Percentiles rank a stretch among this genome's conserved stretches.
phyloP scores from a whole-genome alignment of 1,284 basidiomycete genomes.

The Apiotrichum laibachii region DNA sequence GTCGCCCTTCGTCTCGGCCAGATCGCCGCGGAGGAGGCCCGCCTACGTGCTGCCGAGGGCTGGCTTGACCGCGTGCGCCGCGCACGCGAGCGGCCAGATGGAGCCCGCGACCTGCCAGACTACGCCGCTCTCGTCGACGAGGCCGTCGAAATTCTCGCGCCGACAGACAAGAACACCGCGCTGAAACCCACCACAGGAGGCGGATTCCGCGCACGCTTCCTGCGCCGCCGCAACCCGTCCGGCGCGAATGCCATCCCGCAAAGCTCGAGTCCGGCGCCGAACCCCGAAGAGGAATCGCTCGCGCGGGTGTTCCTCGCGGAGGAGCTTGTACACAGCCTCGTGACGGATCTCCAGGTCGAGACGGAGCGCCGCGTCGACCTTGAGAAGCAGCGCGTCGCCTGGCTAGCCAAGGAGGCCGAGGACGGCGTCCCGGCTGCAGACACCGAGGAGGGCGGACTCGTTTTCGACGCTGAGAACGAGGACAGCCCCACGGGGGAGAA shows the following conservation, averaged over 20 bases:
- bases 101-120: slow-evolving; percentile 35
- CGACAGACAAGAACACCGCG: not conserved
- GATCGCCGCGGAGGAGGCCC: slow-evolving; percentile 64
- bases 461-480: slow-evolving; percentile 8
- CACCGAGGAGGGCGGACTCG: slow-evolving; percentile 6
- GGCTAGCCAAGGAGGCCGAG: slow-evolving; percentile 46
- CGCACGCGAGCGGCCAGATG: slow-evolving; percentile 34
- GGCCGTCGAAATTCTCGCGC: slow-evolving; percentile 67
- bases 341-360: slow-evolving; percentile 65
- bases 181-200: not conserved
- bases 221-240: slow-evolving; percentile 3
- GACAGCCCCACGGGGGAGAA: slow-evolving; percentile 3
- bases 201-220: slow-evolving; percentile 8
- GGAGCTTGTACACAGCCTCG: slow-evolving; percentile 60
- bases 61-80: slow-evolving; percentile 48
- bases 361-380: slow-evolving; percentile 60
- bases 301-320: slow-evolving; percentile 63
- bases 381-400: slow-evolving; percentile 53
- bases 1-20: slow-evolving; percentile 66
- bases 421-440: slow-evolving; percentile 24
- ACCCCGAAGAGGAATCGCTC: slow-evolving; percentile 42
- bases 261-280: not conserved
- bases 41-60: slow-evolving; percentile 35
- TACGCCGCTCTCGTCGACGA: slow-evolving; percentile 47
- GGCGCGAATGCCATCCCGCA: not conserved